Conservation (phyloP, 306 rosid genomes). For the Cucurbita argyrosperma region DNA sequence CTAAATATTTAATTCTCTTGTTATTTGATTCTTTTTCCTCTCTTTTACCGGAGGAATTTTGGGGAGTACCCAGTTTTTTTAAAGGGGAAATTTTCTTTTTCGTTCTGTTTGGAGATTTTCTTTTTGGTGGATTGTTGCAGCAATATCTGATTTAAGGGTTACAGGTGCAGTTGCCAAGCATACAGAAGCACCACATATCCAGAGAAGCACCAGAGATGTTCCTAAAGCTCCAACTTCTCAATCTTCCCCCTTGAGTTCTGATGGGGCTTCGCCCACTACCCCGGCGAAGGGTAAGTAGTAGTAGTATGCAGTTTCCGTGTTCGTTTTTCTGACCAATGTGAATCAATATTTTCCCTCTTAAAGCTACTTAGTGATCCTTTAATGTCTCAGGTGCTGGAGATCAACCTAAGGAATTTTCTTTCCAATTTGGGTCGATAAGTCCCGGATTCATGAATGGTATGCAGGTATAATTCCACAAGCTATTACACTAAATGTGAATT, state of each 20-base stretch:
- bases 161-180: constrained; percentile 40
- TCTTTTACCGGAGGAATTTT: neutral
- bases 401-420: constrained; percentile 40
- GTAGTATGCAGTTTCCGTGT: neutral
- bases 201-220: constrained; percentile 40
- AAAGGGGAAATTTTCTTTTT: neutral
- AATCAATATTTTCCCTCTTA: neutral
- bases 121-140: constrained; percentile 17
- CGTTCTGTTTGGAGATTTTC: neutral
- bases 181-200: constrained; percentile 37
- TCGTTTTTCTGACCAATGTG: neutral
- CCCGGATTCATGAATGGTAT: constrained; percentile 61
- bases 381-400: constrained; percentile 44
- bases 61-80: neutral
- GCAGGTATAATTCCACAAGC: constrained; percentile 33
- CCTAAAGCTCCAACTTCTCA: constrained; percentile 63
- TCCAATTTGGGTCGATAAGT: constrained; percentile 81
- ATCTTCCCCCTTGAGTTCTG: constrained; percentile 35
- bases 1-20: neutral
- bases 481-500: constrained; percentile 1
- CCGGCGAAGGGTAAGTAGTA: constrained; percentile 45
- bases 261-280: constrained; percentile 23
- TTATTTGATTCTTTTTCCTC: neutral
- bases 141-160: constrained; percentile 32
- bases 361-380: neutral